A percentile compares a stretch with the other conserved stretches of the same genome.
phyloP scores from a whole-genome alignment of 75 land plant genomes.

The Selaginella moellendorffii region DNA sequence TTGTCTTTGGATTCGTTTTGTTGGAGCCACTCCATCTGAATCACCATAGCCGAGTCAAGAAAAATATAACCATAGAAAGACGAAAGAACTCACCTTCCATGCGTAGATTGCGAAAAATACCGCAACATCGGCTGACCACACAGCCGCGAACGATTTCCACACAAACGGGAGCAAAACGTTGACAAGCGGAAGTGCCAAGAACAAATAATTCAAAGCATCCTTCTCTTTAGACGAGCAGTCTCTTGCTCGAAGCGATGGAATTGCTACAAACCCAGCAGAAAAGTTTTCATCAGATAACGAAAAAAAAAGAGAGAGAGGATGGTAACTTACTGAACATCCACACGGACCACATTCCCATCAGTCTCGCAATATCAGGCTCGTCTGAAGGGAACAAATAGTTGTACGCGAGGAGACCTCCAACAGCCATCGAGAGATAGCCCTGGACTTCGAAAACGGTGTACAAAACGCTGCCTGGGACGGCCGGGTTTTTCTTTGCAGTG shows the following conservation, averaged over 20 bases:
- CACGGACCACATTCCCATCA: conserved; percentile 99
- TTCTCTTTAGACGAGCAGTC: conserved; percentile 94
- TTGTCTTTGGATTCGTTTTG: too few species aligned
- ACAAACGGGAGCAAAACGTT: conserved; percentile 77
- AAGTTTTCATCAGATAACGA: background rate
- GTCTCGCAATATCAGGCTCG: conserved; percentile 93
- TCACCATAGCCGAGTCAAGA: too few species aligned
- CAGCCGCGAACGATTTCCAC: conserved; percentile 82
- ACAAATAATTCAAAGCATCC: conserved; percentile 92
- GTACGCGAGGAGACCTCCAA: conserved; percentile 79
- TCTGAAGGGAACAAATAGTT: conserved; percentile 85
- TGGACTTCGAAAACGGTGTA: conserved; percentile 88
- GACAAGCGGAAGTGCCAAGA: conserved; percentile 60
- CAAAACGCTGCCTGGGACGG: conserved; percentile 65
- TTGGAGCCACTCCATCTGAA: too few species aligned
- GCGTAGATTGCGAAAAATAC: conserved; percentile 85
- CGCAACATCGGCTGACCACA: conserved; percentile 87
- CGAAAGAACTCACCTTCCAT: conserved; percentile 62
- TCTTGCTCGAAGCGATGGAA: conserved; percentile 89
- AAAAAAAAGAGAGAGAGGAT: background rate
- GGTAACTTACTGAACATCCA: conserved; percentile 98
- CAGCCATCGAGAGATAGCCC: conserved; percentile 63
- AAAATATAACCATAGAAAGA: too few species aligned
- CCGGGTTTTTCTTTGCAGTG: conserved; percentile 71
- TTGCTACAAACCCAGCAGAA: conserved; percentile 39